These are phyloP conservation scores for Clonostachys rosea DNA, from an alignment of 2,329 filamentous ascomycete genomes.

Conservation along the genomic window DNA sequence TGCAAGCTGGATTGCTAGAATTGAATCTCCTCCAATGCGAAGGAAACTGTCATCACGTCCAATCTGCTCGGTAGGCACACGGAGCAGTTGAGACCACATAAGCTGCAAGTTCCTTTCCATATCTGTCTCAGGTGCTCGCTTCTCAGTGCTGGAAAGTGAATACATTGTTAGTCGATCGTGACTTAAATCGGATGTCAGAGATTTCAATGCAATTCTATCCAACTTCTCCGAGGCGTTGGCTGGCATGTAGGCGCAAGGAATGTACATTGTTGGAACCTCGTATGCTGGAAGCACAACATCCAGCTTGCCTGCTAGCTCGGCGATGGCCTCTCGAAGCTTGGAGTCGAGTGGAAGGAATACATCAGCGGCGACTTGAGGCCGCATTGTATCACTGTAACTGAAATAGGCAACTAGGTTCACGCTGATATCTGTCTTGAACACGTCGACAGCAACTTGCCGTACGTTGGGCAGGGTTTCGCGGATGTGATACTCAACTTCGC, in stretches of 20 bases:
- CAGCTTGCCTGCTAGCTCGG: constrained; percentile 1
- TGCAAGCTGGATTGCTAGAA: constrained; percentile 6
- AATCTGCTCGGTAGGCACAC: constrained; percentile 1
- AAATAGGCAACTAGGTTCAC: not conserved
- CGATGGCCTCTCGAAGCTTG: constrained; percentile 3
- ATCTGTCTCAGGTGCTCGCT: constrained; percentile 1
- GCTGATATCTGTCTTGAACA: not conserved
- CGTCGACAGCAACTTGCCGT: constrained; percentile 2
- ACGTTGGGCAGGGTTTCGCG: not conserved
- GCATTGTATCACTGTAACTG: not conserved
- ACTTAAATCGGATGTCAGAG: not conserved
- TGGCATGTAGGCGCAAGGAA: constrained; percentile 5
- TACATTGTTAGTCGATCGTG: not conserved
- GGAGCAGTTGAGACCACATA: constrained; percentile 2
- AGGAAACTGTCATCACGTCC: constrained; percentile 5
- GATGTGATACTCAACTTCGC: constrained; percentile 4
- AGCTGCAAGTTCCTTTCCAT: not conserved
- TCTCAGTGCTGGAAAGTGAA: not conserved
- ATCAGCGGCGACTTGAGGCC: not conserved
- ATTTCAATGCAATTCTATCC: constrained; percentile 1
- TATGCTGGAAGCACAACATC: constrained; percentile 4
- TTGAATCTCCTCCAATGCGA: constrained; percentile 8
- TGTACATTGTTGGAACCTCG: constrained; percentile 8
- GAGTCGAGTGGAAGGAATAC: not conserved
- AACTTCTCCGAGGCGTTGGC: constrained; percentile 5